Evolutionary conservation across 495 filamentous ascomycete species (phyloP), one percentile per base, ranked within the genome.

Genomic region (Lasiosphaeriaceae sp.): DNA sequence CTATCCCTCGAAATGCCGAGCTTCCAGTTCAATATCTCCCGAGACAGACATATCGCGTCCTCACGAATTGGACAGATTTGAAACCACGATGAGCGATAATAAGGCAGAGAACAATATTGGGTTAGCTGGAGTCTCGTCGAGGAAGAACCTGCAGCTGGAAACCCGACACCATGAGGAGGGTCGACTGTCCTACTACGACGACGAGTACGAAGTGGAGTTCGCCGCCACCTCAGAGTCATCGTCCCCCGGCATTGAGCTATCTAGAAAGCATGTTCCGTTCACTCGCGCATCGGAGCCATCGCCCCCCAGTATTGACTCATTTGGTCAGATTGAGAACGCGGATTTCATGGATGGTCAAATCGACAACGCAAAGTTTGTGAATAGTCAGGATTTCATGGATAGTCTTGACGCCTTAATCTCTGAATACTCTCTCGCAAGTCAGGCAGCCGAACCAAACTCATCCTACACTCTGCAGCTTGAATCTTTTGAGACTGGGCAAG

Each of bases 181-280:
- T 0, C 58, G 62, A 3, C 52, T 67, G 26, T 57, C 62, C 23
- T 65, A 60, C 14, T 48, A 50, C 16, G 64, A 62, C n/a, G 47
- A 37, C 8, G 35, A 62, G n/a, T 37, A 20, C 3, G 41, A 54
- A 11, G 7, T 8, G 12, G 16, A 21, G 17, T 14, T 9, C 14
- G 3, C 39, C 16, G n/a, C 14, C n/a, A n/a, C n/a, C n/a, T n/a
- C n/a, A n/a, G n/a, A n/a, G n/a, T n/a, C n/a, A n/a, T n/a, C n/a
- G n/a, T n/a, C n/a, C n/a, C n/a, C n/a, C n/a, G n/a, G n/a, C n/a
- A n/a, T n/a, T n/a, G n/a, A n/a, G n/a, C n/a, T n/a, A n/a, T n/a
- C n/a, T n/a, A n/a, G n/a, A n/a, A n/a, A n/a, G n/a, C n/a, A n/a
- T n/a, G n/a, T n/a, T n/a, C n/a, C n/a, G n/a, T n/a, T n/a, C n/a